Evolutionary conservation across 805 yeast species (phyloP), one percentile per base, ranked within the genome.

Genomic region (Pichia paraexigua): DNA sequence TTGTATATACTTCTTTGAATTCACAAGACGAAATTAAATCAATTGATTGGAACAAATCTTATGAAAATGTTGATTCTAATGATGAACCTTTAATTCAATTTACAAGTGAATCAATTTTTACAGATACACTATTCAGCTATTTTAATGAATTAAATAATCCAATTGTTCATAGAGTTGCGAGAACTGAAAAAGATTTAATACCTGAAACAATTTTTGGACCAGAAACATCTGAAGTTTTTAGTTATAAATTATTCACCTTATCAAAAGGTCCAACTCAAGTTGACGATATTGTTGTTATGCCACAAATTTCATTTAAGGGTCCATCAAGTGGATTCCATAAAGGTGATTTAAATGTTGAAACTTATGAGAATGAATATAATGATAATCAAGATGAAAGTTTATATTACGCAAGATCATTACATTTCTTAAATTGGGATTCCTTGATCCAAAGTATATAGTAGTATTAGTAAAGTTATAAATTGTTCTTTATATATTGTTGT

Each of bases 21-120:
- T 62, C 62, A 50, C 50, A 54, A 46, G 59, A 60, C 2, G 54
- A 56, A 43, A 60, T 66, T 40, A 27, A 49, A 27, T 32, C 46
- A 7, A 64, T 61, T 32, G 55, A 66, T 49, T 66, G 71, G 71
- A 57, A 63, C 47, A 54, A 60, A 46, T 63, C 56, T 5, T 63
- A 60, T 49, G 52, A 58, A 39, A 60, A 64, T 45, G 58, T 63
- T 46, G 71, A 66, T 52, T 63, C 67, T 17, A 65, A 62, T 47
- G 70, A 67, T 22, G 71, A 65, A 51, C 69, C 69, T 13, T 56
- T 63, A 35, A 54, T 66, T 28, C 67, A 62, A 55, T 66, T 65
- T 51, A 66, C 69, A 2, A 66, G 70, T 17, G 58, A 65, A n/a
- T 62, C 67, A n/a, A 65, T 66, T 41, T 63, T 66, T 51, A 64